Evolutionary conservation across 768 basidiomycete species (phyloP).

Genomic region (Solioccasus polychromus): DNA sequence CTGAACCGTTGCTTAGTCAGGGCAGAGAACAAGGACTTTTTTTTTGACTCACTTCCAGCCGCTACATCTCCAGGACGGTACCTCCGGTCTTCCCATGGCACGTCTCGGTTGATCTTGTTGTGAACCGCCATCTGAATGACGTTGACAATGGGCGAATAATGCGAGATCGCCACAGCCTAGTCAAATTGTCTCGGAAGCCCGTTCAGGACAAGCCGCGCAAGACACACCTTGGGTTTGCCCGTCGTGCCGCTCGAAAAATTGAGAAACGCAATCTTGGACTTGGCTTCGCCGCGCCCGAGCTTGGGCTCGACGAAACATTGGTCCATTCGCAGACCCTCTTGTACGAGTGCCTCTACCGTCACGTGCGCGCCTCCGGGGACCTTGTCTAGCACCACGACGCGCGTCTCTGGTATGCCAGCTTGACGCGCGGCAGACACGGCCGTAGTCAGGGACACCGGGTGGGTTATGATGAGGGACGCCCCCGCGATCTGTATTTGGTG

Average conservation of each 20-base stretch:
- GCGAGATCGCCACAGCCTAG: slow-evolving; percentile 66
- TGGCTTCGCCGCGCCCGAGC: slow-evolving; percentile 56
- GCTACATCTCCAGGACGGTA: slow-evolving; percentile 55
- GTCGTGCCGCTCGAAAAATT: slow-evolving; percentile 78
- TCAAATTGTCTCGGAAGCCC: background rate
- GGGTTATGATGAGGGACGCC: slow-evolving; percentile 30
- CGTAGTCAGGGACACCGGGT: slow-evolving; percentile 24
- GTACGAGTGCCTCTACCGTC: slow-evolving; percentile 51
- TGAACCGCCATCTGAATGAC: slow-evolving; percentile 57
- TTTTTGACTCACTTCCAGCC: slow-evolving; percentile 47
- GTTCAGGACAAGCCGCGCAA: background rate
- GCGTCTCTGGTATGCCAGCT: slow-evolving; percentile 30
- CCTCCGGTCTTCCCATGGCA: slow-evolving; percentile 38
- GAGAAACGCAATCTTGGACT: slow-evolving; percentile 60
- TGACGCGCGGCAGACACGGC: slow-evolving; percentile 31
- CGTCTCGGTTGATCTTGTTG: slow-evolving; percentile 41
- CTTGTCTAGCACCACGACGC: slow-evolving; percentile 26
- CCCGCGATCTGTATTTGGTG: slow-evolving; percentile 30
- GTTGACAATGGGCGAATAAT: slow-evolving; percentile 63
- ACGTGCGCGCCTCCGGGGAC: slow-evolving; percentile 7
- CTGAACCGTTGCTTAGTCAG: slow-evolving; percentile 30
- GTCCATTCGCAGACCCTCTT: slow-evolving; percentile 34
- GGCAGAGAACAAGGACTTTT: background rate
- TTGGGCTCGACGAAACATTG: slow-evolving; percentile 43
- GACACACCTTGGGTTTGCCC: slow-evolving; percentile 40